Conservation (phyloP, 139 green algal species). For the Chlamydomonas schloesseri region DNA sequence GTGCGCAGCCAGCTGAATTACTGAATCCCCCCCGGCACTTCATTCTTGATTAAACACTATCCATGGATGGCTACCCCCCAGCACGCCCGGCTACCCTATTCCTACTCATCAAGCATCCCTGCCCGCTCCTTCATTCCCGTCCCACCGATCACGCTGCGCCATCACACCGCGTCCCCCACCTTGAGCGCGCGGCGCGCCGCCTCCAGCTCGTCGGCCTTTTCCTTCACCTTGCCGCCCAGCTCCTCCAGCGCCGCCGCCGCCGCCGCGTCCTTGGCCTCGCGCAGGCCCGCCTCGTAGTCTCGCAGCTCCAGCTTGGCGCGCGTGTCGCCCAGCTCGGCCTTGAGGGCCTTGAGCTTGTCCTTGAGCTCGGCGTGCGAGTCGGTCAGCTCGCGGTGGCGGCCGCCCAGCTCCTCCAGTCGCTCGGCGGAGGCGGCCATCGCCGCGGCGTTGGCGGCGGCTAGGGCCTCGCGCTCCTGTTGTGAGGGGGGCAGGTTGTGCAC, state of each 20-base stretch:
- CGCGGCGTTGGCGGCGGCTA: neutral
- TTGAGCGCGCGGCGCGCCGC: neutral
- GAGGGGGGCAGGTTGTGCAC: no score
- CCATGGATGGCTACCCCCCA: no score
- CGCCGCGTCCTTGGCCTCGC: slow-evolving; percentile 20
- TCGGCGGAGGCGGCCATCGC: neutral
- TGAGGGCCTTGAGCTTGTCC: slow-evolving; percentile 5
- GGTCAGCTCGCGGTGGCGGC: neutral
- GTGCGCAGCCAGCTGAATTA: no score
- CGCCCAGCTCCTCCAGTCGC: neutral
- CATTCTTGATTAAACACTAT: no score
- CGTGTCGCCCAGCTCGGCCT: slow-evolving; percentile 31
- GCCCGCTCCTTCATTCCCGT: no score
- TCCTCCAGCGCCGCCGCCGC: slow-evolving; percentile 38
- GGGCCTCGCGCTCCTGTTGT: neutral
- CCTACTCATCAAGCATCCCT: no score
- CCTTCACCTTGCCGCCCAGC: slow-evolving; percentile 42
- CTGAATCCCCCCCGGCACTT: no score
- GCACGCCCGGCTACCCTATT: no score
- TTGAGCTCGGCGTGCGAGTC: slow-evolving; percentile 10
- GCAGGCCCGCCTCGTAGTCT: slow-evolving; percentile 9
- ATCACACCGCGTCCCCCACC: no score
- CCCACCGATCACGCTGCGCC: no score
- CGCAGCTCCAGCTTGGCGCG: neutral
- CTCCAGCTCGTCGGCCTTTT: slow-evolving; percentile 47